Conservation (phyloP, 1,284 basidiomycete species). For the Trichosporon faecale region DNA sequence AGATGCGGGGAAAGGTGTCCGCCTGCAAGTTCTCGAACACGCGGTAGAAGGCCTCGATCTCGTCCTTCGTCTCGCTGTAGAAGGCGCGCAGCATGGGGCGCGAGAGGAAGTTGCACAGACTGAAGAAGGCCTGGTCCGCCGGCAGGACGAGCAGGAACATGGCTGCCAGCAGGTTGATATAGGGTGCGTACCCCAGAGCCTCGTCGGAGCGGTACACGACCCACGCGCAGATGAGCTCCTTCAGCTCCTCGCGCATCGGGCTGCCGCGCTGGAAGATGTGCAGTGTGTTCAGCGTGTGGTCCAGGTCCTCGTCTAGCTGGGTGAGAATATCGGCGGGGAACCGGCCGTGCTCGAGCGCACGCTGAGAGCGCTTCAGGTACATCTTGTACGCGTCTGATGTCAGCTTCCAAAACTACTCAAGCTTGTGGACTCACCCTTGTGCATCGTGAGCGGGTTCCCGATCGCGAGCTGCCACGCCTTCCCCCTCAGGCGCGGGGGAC, state of each 20-base stretch:
- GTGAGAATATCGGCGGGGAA: slow-evolving; percentile 70
- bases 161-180: slow-evolving; percentile 62
- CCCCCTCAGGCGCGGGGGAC: slow-evolving; percentile 79
- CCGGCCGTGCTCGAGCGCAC: slow-evolving; percentile 65
- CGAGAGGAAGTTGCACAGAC: slow-evolving; percentile 83
- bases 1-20: slow-evolving; percentile 81
- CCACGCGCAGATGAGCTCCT: slow-evolving; percentile 86
- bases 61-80: slow-evolving; percentile 73
- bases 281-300: slow-evolving; percentile 74
- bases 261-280: slow-evolving; percentile 80
- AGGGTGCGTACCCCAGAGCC: slow-evolving; percentile 69
- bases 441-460: slow-evolving; percentile 82
- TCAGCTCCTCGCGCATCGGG: slow-evolving; percentile 80
- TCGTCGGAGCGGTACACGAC: slow-evolving; percentile 85
- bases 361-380: slow-evolving; percentile 69
- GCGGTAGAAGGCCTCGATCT: slow-evolving; percentile 63
- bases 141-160: slow-evolving; percentile 88
- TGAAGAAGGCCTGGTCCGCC: slow-evolving; percentile 69
- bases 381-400: slow-evolving; percentile 69
- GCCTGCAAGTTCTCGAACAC: slow-evolving; percentile 51
- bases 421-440: slow-evolving; percentile 63
- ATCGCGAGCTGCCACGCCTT: slow-evolving; percentile 82
- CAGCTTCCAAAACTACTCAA: slow-evolving; percentile 1
- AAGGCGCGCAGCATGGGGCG: slow-evolving; percentile 81
- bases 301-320: slow-evolving; percentile 75